Percentiles rank a stretch among this genome's conserved stretches.
phyloP scores from a whole-genome alignment of 805 yeast genomes.

The Barnettozyma pratensis region DNA sequence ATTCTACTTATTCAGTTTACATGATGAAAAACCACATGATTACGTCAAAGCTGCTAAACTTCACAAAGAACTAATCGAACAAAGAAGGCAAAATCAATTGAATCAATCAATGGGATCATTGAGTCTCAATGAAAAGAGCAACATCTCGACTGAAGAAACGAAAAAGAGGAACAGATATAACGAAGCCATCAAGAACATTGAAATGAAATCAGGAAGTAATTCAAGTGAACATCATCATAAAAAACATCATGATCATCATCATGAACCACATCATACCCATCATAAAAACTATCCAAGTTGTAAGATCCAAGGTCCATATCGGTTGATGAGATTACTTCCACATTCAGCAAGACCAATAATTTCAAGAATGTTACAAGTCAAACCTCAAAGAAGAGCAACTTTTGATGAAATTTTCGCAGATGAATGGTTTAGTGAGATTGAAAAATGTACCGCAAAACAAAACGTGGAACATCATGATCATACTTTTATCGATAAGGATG shows the following conservation, averaged over 20 bases:
- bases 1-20: constrained; percentile 56
- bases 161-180: neutral
- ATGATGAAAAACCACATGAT: constrained; percentile 74
- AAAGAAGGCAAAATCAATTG: constrained; percentile 45
- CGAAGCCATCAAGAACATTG: constrained; percentile 5
- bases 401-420: constrained; percentile 61
- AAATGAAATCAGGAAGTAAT: constrained; percentile 1
- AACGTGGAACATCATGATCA: constrained; percentile 47
- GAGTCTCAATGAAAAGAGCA: constrained; percentile 18
- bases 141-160: neutral
- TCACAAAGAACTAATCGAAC: constrained; percentile 58
- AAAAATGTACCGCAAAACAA: constrained; percentile 36
- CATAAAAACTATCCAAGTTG: constrained; percentile 1
- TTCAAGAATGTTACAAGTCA: constrained; percentile 58
- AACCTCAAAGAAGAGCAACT: constrained; percentile 58
- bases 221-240: neutral
- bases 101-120: constrained; percentile 10
- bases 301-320: constrained; percentile 67
- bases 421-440: constrained; percentile 64
- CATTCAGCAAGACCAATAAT: constrained; percentile 79
- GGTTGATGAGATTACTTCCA: constrained; percentile 74
- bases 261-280: neutral
- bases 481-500: constrained; percentile 42
- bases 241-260: neutral
- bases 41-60: constrained; percentile 66